Percentiles rank a stretch among this genome's conserved stretches.
Evolutionary conservation across 2,329 filamentous ascomycete genomes (phyloP).

Genomic region (Pestalotiopsis sp.): DNA sequence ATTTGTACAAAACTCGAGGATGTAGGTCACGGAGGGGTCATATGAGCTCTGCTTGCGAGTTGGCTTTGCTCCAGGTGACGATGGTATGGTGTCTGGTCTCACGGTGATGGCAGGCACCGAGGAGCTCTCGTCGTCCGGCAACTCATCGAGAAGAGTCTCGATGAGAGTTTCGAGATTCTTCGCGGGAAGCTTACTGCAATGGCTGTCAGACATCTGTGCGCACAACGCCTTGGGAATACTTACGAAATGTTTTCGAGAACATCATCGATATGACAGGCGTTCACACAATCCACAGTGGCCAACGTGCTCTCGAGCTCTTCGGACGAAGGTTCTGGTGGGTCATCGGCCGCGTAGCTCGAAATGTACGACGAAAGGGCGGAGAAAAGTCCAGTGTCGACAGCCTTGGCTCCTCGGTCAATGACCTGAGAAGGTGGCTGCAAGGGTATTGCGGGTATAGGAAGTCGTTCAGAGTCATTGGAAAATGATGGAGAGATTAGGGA

Average conservation of each 20-base stretch:
- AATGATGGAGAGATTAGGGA: slow-evolving; percentile 87
- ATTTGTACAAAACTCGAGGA: slow-evolving; percentile 88
- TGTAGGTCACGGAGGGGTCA: slow-evolving; percentile 83
- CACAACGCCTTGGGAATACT: slow-evolving; percentile 33
- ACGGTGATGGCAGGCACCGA: slow-evolving; percentile 79
- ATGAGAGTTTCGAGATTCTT: slow-evolving; percentile 65
- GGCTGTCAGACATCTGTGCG: slow-evolving; percentile 18
- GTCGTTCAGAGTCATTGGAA: slow-evolving; percentile 58
- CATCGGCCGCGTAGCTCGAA: slow-evolving; percentile 97
- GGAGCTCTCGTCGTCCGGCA: slow-evolving; percentile 81
- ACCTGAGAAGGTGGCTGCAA: slow-evolving; percentile 90
- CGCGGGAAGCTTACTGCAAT: slow-evolving; percentile 60
- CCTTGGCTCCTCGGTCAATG: slow-evolving; percentile 81
- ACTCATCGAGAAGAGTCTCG: slow-evolving; percentile 73
- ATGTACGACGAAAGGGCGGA: slow-evolving; percentile 96
- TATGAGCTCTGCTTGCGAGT: slow-evolving; percentile 65
- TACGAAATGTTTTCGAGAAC: slow-evolving; percentile 83
- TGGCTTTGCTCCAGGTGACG: slow-evolving; percentile 60
- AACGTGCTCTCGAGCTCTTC: slow-evolving; percentile 96
- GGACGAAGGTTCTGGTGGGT: slow-evolving; percentile 95
- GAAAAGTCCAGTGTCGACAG: slow-evolving; percentile 82
- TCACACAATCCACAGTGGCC: slow-evolving; percentile 91
- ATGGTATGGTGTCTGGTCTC: slow-evolving; percentile 77
- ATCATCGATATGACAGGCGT: slow-evolving; percentile 81
- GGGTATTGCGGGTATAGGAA: slow-evolving; percentile 81